Evolutionary conservation across 1,284 basidiomycete genomes (phyloP), one percentile per base, ranked within the genome.

Genomic region (Apiotrichum veenhuisii): DNA sequence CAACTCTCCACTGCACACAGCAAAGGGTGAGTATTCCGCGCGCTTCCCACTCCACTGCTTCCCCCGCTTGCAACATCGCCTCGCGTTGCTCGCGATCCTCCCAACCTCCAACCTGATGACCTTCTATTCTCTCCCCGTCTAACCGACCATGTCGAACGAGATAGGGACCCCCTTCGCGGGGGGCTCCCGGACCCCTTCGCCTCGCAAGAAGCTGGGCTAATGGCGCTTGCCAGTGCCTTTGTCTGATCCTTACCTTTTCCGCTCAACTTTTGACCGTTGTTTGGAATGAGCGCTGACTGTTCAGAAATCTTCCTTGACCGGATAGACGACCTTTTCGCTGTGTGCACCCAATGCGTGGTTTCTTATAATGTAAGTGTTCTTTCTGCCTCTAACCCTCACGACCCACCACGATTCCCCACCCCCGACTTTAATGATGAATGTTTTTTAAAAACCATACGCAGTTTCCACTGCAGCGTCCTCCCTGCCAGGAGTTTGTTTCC

Each of bases 81-180:
- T n/a, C n/a, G n/a, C n/a, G n/a, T n/a, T n/a, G 18, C n/a, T 20
- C n/a, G 7, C 40, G n/a, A 22, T n/a, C 10, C 8, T 20, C 40
- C n/a, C 22, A 9, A 41, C 22, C n/a, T n/a, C n/a, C 37, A 42
- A 37, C 41, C 60, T 62, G 75, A 77, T 77, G 75, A 77, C 73
- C 75, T 76, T 75, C 72, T 68, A 74, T 71, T 75, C 76, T 77
- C 76, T 76, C 76, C 76, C 76, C 76, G 76, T 77, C 76, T 76
- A 68, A 77, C 67, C 76, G 76, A 77, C 76, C 76, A 77, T 77
- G 76, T 69, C 74, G 76, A 77, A 76, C 64, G 74, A 77, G 76
- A 66, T 70, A 72, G 74, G 70, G 61, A 62, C 64, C 67, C 70
- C 73, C 75, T 76, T 76, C 74, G 74, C 74, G 67, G 76, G 73